Percentiles rank a stretch among this genome's conserved stretches.
Conservation (phyloP, 2,329 filamentous ascomycete species). For the Fusarium ambrosium region DNA sequence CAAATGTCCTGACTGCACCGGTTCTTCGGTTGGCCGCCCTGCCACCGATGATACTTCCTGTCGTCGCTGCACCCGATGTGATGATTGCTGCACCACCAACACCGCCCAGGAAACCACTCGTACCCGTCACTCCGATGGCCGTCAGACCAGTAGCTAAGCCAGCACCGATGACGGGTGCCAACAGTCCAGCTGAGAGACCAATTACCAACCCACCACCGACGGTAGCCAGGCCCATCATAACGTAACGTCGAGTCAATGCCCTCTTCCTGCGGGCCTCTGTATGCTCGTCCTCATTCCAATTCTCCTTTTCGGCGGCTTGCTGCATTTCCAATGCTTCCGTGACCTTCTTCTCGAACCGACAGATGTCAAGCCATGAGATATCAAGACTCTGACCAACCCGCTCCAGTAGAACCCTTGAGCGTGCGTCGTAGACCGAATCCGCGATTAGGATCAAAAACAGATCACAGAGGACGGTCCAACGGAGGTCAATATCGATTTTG, state of each 20-base stretch:
- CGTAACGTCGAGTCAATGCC: slow-evolving; percentile 84
- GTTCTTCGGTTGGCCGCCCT: slow-evolving; percentile 89
- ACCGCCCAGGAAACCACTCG: slow-evolving; percentile 88
- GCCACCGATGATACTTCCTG: slow-evolving; percentile 87
- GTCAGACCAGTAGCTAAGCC: slow-evolving; percentile 95
- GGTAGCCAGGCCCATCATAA: slow-evolving; percentile 97
- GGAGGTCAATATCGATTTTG: slow-evolving; percentile 93
- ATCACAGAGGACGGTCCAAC: slow-evolving; percentile 97
- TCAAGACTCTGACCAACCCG: slow-evolving; percentile 83
- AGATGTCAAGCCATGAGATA: slow-evolving; percentile 92
- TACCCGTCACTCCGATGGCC: slow-evolving; percentile 92
- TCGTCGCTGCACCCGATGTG: slow-evolving; percentile 87
- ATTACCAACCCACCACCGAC: slow-evolving; percentile 96
- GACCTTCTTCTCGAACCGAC: slow-evolving; percentile 95
- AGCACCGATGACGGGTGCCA: slow-evolving; percentile 94
- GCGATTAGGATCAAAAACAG: slow-evolving; percentile 95
- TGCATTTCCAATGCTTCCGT: slow-evolving; percentile 99
- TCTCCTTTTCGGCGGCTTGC: slow-evolving; percentile 92
- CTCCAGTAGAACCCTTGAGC: slow-evolving; percentile 88
- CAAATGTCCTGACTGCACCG: slow-evolving; percentile 94
- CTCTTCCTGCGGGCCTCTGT: slow-evolving; percentile 87
- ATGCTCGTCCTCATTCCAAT: slow-evolving; percentile 97
- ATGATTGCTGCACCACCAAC: slow-evolving; percentile 94
- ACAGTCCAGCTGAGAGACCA: slow-evolving; percentile 89
- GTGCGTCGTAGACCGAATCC: slow-evolving; percentile 92